Evolutionary conservation across 768 basidiomycete genomes (phyloP).

Genomic region (Mycena capillaripes): DNA sequence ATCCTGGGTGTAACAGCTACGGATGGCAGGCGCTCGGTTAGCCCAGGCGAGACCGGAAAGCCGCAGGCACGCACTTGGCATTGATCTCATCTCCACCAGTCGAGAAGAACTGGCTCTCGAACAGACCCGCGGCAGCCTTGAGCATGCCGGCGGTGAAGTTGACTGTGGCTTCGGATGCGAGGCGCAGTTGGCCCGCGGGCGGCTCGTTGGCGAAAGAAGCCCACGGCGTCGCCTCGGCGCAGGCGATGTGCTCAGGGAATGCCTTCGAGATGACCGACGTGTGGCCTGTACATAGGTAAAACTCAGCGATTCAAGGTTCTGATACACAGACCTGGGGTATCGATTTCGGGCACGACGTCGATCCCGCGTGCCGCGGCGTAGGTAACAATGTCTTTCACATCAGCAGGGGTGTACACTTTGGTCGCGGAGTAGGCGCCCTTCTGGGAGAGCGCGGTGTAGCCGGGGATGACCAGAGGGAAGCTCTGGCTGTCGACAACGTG

Average conservation of each 20-base stretch:
- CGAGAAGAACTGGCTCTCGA: slow-evolving; percentile 62
- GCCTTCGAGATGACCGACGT: slow-evolving; percentile 64
- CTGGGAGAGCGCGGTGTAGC: slow-evolving; percentile 69
- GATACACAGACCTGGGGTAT: slow-evolving; percentile 56
- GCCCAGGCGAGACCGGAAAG: background rate
- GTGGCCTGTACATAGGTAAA: slow-evolving; percentile 55
- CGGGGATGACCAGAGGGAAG: slow-evolving; percentile 78
- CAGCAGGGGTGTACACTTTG: slow-evolving; percentile 65
- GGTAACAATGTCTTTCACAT: slow-evolving; percentile 71
- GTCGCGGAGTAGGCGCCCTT: slow-evolving; percentile 77
- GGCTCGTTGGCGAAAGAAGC: slow-evolving; percentile 65
- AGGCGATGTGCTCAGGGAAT: slow-evolving; percentile 73
- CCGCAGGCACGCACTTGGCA: slow-evolving; percentile 40
- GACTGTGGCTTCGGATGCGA: slow-evolving; percentile 59
- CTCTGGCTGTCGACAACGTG: slow-evolving; percentile 87
- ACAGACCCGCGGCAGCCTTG: slow-evolving; percentile 50
- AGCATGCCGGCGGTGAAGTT: slow-evolving; percentile 62
- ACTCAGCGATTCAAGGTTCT: no score
- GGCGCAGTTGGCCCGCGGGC: slow-evolving; percentile 75
- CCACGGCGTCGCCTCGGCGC: slow-evolving; percentile 59
- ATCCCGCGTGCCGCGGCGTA: slow-evolving; percentile 79
- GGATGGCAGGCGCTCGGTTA: background rate
- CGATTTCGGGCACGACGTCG: slow-evolving; percentile 72
- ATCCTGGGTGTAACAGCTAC: slow-evolving; percentile 62
- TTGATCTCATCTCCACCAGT: slow-evolving; percentile 79